Base-by-base conservation (phyloP, 2,329 filamentous ascomycete species). In the Bipolaris victoriae region DNA sequence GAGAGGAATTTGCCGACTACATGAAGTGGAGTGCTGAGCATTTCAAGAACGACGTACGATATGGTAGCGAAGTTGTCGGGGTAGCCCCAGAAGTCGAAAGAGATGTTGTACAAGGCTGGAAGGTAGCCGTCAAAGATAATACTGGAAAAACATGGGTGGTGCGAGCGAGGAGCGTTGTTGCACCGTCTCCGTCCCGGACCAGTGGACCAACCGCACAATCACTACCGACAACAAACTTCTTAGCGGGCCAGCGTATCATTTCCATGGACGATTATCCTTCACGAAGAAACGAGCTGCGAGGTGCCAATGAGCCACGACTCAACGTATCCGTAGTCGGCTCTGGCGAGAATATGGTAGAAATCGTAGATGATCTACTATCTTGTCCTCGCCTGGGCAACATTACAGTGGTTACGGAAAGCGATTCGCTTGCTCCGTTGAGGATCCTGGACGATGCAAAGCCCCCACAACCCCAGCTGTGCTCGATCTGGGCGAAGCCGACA, bases 1-100 rank as follows among this genome's bases (percentile, higher is more conserved):
- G 76, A 29, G 66, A 71, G 44, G 76, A 78, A 49, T 76, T 78
- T 16, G 74, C 73, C n/a, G 70, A 77, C 44, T 77, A 78, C 43
- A 62, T 78, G 50, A 66, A 62, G 52, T 76, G 74, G 74, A 71
- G 68, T 41, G 73, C 74, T 10, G 67, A 69, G 16, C 66, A 75
- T 9, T 74, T 76, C 64, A 67, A 69, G 15, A 65, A 68, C 6
- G 49, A 72, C 35, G 71, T 75, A 7, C 63, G 59, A 51, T 76
- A 75, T 52, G 54, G 65, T 11, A 69, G 52, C 55, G 73, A 76
- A 52, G 74, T 71, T 7, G 60, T 74, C 16, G 59, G 64, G 7
- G 70, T 76, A 6, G 57, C 50, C 36, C 67, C 72, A n/a, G 73
- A 70, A 13, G 62, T 45, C 16, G 57, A 62, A 9, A 47, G 55